Base-by-base conservation (phyloP, 2,329 filamentous ascomycete species). In the Hirsutella minnesotensis region DNA sequence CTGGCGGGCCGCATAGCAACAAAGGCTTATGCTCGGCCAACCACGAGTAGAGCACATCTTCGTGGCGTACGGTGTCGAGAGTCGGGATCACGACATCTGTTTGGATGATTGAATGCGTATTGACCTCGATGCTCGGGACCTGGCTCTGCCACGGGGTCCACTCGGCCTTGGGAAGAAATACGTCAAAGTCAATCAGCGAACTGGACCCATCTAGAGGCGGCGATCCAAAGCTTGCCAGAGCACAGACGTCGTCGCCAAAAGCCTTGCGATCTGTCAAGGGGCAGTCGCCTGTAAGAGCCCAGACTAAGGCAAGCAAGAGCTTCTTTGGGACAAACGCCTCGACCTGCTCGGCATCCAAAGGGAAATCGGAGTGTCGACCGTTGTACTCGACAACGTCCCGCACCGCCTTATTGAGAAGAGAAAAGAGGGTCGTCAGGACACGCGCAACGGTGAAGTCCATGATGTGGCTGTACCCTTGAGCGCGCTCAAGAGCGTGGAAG, bases 41-140 rank as follows among this genome's bases (percentile, higher is more conserved):
- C 92, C 92, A 98, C 3, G 94, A 98, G 69, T 98, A 98, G 15
- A 99, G 73, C n/a, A 99, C 86, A 64, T 96, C 92, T 62, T 99
- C 92, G 54, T 99, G 92, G 24, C 92, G 86, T 37, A 98, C 84
- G 22, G 94, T 99, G 60, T 99, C 92, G 40, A 98, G 70, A 0
- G 92, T 99, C 1, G 92, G 94, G 56, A 99, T 98, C 47, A 99
- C 92, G 34, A 96, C 86, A 62, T 99, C 94, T 1, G 94, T 98
- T 61, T 98, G 89, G 0, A 86, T 95, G 56, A 98, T 83, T 5
- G 90, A 95, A 62, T 99, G 94, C 0, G 94, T 98, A 60, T 98
- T 96, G 63, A 98, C 86, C 61, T 99, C 94, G 44, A 98, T 83
- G 10, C 77, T 83, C 15, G 92, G 92, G 13, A 99, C 92, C 62